Conservation (phyloP, 2,329 filamentous ascomycete genomes). For the Colletotrichum shisoi region DNA sequence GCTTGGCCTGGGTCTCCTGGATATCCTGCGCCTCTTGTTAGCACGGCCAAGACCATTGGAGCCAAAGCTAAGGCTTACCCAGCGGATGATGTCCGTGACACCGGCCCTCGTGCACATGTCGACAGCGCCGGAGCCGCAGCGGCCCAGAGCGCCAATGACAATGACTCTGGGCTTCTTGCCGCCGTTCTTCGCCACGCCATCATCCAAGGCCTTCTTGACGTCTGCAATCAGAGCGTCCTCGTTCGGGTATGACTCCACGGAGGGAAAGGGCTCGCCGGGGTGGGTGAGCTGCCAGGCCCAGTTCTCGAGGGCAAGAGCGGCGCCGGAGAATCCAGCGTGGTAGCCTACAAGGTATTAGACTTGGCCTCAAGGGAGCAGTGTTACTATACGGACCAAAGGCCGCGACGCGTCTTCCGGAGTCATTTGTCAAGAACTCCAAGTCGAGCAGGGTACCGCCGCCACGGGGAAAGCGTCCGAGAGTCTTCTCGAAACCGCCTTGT, state of each 20-base stretch:
- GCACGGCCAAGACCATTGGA: not conserved
- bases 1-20: slow-evolving; percentile 73
- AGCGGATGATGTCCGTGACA: slow-evolving; percentile 62
- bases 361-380: too few species aligned
- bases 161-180: slow-evolving; percentile 73
- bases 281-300: slow-evolving; percentile 85
- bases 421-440: slow-evolving; percentile 84
- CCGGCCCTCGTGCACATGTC: slow-evolving; percentile 80
- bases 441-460: slow-evolving; percentile 82
- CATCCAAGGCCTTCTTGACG: slow-evolving; percentile 74
- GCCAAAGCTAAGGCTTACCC: slow-evolving; percentile 44
- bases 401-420: slow-evolving; percentile 71
- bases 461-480: slow-evolving; percentile 79
- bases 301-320: slow-evolving; percentile 76
- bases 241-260: slow-evolving; percentile 74
- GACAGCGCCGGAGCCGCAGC: slow-evolving; percentile 85
- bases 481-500: slow-evolving; percentile 79
- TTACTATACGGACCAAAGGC: slow-evolving; percentile 59
- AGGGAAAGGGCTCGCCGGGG: slow-evolving; percentile 71
- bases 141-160: slow-evolving; percentile 83
- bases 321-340: slow-evolving; percentile 78
- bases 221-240: slow-evolving; percentile 76
- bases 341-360: slow-evolving; percentile 53
- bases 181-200: slow-evolving; percentile 72
- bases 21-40: slow-evolving; percentile 74